Evolutionary conservation across 768 basidiomycete species (phyloP).

Genomic region (Rhizopogon vinicolor): DNA sequence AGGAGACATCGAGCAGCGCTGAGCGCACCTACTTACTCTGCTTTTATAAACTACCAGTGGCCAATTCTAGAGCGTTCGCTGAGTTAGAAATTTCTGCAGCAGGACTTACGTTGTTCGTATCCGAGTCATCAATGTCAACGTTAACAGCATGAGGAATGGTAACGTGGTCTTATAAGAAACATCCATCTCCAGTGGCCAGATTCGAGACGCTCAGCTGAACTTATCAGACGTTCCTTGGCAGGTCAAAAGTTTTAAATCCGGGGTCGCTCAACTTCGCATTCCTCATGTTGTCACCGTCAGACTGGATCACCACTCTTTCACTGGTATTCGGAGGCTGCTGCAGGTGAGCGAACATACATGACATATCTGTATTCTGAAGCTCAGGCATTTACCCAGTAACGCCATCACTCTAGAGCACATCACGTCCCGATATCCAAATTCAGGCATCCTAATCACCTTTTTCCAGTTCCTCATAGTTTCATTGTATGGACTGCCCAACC

Average conservation of each 20-base stretch:
- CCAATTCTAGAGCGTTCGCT: too few relatives aligned
- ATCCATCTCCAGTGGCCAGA: too few relatives aligned
- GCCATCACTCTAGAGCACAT: constrained; percentile 74
- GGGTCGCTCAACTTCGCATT: not conserved
- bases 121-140: too few relatives aligned
- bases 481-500: constrained; percentile 63
- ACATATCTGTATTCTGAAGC: constrained; percentile 1
- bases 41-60: too few relatives aligned
- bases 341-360: constrained; percentile 36
- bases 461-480: constrained; percentile 81
- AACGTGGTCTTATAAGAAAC: not conserved
- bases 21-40: too few relatives aligned
- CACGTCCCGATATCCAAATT: constrained; percentile 60
- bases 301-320: constrained; percentile 62
- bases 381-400: constrained; percentile 44
- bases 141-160: not conserved
- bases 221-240: not conserved
- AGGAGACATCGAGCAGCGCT: too few relatives aligned
- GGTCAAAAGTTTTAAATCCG: too few relatives aligned
- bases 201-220: not conserved
- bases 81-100: too few relatives aligned
- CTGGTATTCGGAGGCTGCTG: constrained; percentile 92
- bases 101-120: too few relatives aligned
- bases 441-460: constrained; percentile 84
- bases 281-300: constrained; percentile 16